Conservation (phyloP, 345 rosid genomes). For the Sonneratia alba region DNA sequence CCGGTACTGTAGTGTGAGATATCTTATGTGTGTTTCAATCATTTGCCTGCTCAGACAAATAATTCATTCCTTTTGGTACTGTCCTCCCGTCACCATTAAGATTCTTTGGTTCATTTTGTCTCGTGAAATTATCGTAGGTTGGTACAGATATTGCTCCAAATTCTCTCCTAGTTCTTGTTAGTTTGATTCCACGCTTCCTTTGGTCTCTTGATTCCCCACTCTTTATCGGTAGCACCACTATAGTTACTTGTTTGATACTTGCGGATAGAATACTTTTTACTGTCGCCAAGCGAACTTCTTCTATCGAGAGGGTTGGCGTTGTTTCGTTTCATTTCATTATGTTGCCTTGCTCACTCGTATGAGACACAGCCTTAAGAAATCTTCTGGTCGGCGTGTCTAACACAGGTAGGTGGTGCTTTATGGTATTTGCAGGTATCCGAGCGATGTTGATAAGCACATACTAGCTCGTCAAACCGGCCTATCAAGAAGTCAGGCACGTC, state of each 20-base stretch:
- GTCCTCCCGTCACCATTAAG: constrained; percentile 33
- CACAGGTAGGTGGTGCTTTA: neutral
- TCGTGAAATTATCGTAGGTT: constrained; percentile 9
- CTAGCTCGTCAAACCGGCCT: constrained; percentile 99
- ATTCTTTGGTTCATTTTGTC: constrained; percentile 30
- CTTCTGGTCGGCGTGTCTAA: neutral
- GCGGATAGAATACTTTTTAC: too few relatives aligned
- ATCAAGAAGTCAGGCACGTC: constrained; percentile 99
- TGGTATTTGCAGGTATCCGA: constrained; percentile 71
- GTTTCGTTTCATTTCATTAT: neutral
- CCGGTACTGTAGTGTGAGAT: constrained; percentile 21
- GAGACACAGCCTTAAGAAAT: too few relatives aligned
- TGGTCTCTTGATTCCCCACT: neutral
- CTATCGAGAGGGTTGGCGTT: neutral
- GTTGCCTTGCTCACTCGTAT: neutral
- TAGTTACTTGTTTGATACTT: neutral
- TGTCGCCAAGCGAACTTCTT: too few relatives aligned
- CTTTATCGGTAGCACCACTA: neutral
- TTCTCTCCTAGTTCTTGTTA: neutral
- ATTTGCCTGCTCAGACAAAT: constrained; percentile 27
- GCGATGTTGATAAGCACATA: constrained; percentile 98
- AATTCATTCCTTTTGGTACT: constrained; percentile 33
- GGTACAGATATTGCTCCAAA: constrained; percentile 23
- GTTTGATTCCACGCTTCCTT: neutral
- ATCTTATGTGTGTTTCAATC: constrained; percentile 5